These are phyloP conservation scores for Aspergillus aculeatus DNA, from an alignment of 2,329 filamentous ascomycete species.

Conservation along the genomic window DNA sequence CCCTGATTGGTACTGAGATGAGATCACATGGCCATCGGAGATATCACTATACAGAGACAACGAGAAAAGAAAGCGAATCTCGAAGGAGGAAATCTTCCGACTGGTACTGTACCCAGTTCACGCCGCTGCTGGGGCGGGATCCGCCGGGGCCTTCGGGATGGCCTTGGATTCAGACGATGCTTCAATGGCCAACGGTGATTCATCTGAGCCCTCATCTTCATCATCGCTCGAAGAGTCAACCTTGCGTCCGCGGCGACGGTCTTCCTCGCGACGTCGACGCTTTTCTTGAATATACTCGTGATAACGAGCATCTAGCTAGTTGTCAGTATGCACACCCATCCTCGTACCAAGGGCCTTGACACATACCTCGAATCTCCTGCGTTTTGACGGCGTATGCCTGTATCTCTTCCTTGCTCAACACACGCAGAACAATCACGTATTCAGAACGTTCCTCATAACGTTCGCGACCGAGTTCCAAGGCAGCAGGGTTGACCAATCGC, in stretches of 20 bases:
- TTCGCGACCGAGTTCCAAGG: conserved; percentile 81
- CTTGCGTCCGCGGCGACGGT: conserved; percentile 36
- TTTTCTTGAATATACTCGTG: conserved; percentile 37
- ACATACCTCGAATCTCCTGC: conserved; percentile 73
- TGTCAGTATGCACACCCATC: conserved; percentile 14
- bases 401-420: conserved; percentile 85
- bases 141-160: conserved; percentile 2
- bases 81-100: neutral
- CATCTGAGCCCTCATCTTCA: conserved; percentile 34
- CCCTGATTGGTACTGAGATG: neutral
- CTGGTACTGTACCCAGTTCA: neutral
- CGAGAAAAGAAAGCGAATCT: neutral
- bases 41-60: neutral
- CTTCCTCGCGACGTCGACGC: conserved; percentile 45
- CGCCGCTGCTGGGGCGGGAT: conserved; percentile 8
- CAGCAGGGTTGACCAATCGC: conserved; percentile 83
- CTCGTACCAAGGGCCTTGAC: neutral
- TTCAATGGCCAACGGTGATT: conserved; percentile 33
- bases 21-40: conserved; percentile 2
- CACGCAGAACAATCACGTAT: conserved; percentile 87
- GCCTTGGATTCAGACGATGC: conserved; percentile 25
- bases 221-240: conserved; percentile 36
- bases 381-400: conserved; percentile 82
- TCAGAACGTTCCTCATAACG: conserved; percentile 89
- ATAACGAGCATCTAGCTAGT: conserved; percentile 34